These are phyloP conservation scores for Trichophyton mentagrophytes DNA, from an alignment of 2,329 filamentous ascomycete genomes.

Conservation along the genomic window DNA sequence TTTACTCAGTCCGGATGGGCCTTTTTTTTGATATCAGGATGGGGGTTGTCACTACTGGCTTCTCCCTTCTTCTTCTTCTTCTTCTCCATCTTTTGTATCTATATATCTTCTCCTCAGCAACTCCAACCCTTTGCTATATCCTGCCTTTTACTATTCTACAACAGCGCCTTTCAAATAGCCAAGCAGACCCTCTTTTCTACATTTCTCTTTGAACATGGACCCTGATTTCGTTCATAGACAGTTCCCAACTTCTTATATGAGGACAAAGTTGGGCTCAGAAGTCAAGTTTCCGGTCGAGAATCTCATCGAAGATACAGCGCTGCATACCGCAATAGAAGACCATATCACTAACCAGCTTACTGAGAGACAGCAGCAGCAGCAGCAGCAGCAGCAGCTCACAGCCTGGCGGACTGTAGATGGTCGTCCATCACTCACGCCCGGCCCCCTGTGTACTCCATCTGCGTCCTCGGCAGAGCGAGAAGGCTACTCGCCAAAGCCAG, in stretches of 20 bases:
- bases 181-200: not conserved
- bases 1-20: too few species aligned
- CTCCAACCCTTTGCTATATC: not conserved
- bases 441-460: not conserved
- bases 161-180: not conserved
- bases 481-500: not conserved
- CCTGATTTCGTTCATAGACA: not conserved
- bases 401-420: too few species aligned
- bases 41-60: not conserved
- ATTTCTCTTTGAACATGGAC: not conserved
- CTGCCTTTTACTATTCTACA: not conserved
- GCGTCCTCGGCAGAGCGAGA: not conserved
- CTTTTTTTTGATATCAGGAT: too few species aligned
- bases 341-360: not conserved
- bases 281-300: not conserved
- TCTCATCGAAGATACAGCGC: not conserved
- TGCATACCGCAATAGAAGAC: too few species aligned
- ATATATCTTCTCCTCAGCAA: not conserved
- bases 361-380: not conserved
- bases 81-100: not conserved
- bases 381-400: not conserved
- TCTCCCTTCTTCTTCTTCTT: not conserved
- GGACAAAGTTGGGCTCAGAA: not conserved
- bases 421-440: not conserved
- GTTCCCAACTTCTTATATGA: not conserved